phyloP scores from a whole-genome alignment of 495 filamentous ascomycete species.

The Chlorociboria aeruginascens region DNA sequence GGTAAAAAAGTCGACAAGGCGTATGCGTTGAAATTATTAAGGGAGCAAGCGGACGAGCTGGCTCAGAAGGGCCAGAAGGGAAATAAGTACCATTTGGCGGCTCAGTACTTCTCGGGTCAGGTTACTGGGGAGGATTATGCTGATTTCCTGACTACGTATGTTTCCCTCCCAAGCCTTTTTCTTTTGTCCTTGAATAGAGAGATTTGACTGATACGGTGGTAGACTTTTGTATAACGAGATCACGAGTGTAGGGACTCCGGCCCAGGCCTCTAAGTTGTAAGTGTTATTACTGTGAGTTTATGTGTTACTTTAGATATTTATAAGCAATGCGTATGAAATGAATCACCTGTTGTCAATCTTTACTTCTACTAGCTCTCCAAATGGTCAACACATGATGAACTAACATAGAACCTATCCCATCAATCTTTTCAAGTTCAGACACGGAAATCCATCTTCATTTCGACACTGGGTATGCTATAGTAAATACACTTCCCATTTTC shows the following conservation, averaged over 20 bases:
- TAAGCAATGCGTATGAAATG: constrained; percentile 8
- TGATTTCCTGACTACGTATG: constrained; percentile 83
- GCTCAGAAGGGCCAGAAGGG: constrained; percentile 68
- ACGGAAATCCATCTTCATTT: no score
- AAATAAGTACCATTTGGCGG: constrained; percentile 84
- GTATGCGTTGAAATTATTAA: constrained; percentile 74
- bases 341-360: background rate
- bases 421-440: no score
- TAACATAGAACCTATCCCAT: no score
- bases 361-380: no score
- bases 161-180: constrained; percentile 8
- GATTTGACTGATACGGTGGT: constrained; percentile 6
- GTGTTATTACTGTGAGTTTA: background rate
- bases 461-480: no score
- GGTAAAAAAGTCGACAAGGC: constrained; percentile 89
- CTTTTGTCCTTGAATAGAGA: background rate
- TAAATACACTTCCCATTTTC: no score
- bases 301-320: background rate
- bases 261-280: constrained; percentile 68
- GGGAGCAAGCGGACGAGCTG: constrained; percentile 74
- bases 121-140: constrained; percentile 95
- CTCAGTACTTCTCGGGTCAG: constrained; percentile 85
- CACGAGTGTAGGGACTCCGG: constrained; percentile 60
- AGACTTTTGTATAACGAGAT: constrained; percentile 95
- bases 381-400: no score